Evolutionary conservation across 345 rosid genomes (phyloP).

Genomic region (Noccaea caerulescens): DNA sequence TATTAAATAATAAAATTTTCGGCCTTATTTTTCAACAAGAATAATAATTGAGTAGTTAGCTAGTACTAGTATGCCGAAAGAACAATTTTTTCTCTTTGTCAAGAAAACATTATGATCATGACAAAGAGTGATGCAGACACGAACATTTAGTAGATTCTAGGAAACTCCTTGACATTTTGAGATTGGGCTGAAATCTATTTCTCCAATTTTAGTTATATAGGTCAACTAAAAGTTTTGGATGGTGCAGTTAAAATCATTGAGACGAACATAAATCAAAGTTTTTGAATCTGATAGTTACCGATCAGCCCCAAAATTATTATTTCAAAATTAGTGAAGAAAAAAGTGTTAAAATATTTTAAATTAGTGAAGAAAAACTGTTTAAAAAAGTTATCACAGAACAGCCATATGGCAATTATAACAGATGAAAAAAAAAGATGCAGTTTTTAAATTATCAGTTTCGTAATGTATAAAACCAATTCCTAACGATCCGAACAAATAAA

Average conservation of each 20-base stretch:
- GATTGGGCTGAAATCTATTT: neutral
- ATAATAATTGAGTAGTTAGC: constrained; percentile 37
- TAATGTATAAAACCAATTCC: neutral
- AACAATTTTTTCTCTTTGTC: neutral
- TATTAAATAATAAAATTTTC: neutral
- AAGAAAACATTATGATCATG: constrained; percentile 22
- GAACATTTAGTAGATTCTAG: neutral
- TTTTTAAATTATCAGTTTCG: neutral
- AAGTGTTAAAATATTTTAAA: neutral
- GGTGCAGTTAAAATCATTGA: neutral
- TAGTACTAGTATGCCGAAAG: constrained; percentile 30
- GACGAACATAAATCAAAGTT: neutral
- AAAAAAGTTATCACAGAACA: constrained; percentile 5
- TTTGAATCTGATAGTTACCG: neutral
- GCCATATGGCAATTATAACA: constrained; percentile 2
- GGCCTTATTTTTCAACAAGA: constrained; percentile 8
- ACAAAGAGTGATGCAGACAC: constrained; percentile 33
- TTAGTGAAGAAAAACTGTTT: neutral
- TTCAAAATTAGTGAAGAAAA: neutral
- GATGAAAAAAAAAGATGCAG: neutral
- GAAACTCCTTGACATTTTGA: constrained; percentile 17
- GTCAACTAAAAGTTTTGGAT: neutral
- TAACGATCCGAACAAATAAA: constrained; percentile 9
- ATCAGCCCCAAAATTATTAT: neutral
- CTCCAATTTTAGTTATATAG: neutral